Evolutionary conservation across 2,329 filamentous ascomycete species (phyloP), one percentile per base, ranked within the genome.

Genomic region (Cordyceps javanica): DNA sequence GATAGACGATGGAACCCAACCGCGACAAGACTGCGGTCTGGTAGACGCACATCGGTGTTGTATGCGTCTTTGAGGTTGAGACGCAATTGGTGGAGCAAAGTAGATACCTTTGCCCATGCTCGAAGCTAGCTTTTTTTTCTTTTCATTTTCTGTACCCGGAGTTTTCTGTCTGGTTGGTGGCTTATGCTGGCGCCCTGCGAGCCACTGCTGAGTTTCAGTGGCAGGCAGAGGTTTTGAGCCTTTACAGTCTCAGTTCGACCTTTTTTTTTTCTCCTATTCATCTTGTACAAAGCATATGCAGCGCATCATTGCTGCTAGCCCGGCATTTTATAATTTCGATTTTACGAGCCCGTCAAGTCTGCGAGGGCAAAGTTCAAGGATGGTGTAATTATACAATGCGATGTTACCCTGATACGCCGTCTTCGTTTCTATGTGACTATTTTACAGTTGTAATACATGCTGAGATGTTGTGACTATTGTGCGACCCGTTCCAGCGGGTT

Each of bases 401-500:
- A 55, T 51, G 45, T 45, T 45, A 44, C 52, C 39, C 32, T 5
- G 10, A 32, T 32, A 54, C 2, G 19, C 41, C 49, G 5, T 2
- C 21, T 45, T 38, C 16, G 14, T 16, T 30, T n/a, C 38, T 42
- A 30, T 50, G 26, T 59, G 60, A 53, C 48, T 59, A 58, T 61
- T 61, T 60, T 64, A 64, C 53, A 57, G 57, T 38, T 28, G 55
- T 57, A 46, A 36, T 59, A 25, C 25, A 54, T 28, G 38, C 13
- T 55, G 19, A 49, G 23, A n/a, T 28, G 30, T 34, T 48, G 52
- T 51, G 55, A 39, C 30, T 55, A 51, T 60, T 66, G 36, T 13
- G 38, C 42, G 63, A 66, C n/a, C 61, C 70, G 60, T 65, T 76
- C 59, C 3, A 82, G 60, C 3, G 70, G 72, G 61, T 75, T 78